Conservation (phyloP, 2,329 filamentous ascomycete species). For the Aspergillus pseudoviridinutans region DNA sequence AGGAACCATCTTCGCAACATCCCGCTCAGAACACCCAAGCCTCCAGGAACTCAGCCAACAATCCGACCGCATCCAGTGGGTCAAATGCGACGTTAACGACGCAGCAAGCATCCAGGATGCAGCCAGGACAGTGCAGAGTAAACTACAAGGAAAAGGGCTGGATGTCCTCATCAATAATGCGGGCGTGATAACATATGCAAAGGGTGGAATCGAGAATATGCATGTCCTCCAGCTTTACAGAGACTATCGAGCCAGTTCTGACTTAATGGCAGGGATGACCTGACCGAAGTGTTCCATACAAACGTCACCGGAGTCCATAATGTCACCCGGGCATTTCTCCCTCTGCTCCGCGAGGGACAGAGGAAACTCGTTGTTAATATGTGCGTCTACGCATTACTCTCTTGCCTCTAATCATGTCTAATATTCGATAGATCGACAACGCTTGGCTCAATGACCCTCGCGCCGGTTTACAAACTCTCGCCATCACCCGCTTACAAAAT, state of each 20-base stretch:
- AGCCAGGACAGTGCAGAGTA: conserved; percentile 27
- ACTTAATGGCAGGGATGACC: conserved; percentile 29
- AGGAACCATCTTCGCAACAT: conserved; percentile 40
- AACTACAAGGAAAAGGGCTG: conserved; percentile 37
- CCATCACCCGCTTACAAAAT: conserved; percentile 41
- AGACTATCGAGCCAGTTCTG: neutral
- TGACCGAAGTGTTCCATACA: conserved; percentile 35
- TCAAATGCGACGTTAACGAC: conserved; percentile 40
- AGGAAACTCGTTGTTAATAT: conserved; percentile 46
- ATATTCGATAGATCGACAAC: conserved; percentile 34
- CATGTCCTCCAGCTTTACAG: conserved; percentile 7
- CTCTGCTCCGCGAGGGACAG: conserved; percentile 35
- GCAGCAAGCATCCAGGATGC: conserved; percentile 33
- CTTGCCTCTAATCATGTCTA: neutral
- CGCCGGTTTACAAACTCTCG: conserved; percentile 14
- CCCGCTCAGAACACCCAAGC: conserved; percentile 29
- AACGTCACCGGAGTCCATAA: conserved; percentile 43
- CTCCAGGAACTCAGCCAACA: conserved; percentile 33
- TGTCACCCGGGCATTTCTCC: conserved; percentile 39
- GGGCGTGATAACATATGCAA: conserved; percentile 24
- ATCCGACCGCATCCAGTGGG: conserved; percentile 33
- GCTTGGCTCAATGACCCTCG: conserved; percentile 39
- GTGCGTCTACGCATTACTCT: conserved; percentile 22
- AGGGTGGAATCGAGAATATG: conserved; percentile 21
- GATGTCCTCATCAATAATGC: conserved; percentile 49